Conservation (phyloP, 75 land plant genomes). For the Adiantum capillusveneris region DNA sequence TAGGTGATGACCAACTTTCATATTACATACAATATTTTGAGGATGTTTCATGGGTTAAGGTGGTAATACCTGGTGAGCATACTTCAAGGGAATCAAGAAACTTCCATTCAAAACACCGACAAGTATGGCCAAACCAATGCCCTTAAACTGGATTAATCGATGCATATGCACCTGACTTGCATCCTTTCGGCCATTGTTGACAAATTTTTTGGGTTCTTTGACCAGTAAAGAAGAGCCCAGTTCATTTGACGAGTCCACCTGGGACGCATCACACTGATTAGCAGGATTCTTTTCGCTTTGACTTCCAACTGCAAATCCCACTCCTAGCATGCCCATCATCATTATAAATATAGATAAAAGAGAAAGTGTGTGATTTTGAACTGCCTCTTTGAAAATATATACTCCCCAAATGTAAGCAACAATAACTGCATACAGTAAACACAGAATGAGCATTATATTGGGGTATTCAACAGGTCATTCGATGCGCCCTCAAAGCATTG, state of each 20-base stretch:
- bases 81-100: slow-evolving; percentile 26
- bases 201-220: no score
- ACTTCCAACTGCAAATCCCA: slow-evolving; percentile 12
- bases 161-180: neutral
- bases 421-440: slow-evolving; percentile 11
- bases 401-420: slow-evolving; percentile 29
- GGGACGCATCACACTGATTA: no score
- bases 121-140: slow-evolving; percentile 16
- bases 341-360: slow-evolving; percentile 14
- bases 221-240: neutral
- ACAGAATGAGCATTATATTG: neutral
- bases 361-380: slow-evolving; percentile 14
- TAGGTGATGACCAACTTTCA: no score
- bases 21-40: no score
- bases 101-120: slow-evolving; percentile 25
- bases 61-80: slow-evolving; percentile 22
- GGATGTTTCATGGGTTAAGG: no score
- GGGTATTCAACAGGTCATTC: neutral
- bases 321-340: slow-evolving; percentile 22
- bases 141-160: neutral
- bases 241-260: neutral
- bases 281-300: neutral
- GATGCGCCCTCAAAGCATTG: no score
- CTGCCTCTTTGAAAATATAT: slow-evolving; percentile 16
- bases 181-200: neutral